These are phyloP conservation scores for Chlamydomonas incerta DNA, from an alignment of 139 green algal genomes.

Conservation along the genomic window DNA sequence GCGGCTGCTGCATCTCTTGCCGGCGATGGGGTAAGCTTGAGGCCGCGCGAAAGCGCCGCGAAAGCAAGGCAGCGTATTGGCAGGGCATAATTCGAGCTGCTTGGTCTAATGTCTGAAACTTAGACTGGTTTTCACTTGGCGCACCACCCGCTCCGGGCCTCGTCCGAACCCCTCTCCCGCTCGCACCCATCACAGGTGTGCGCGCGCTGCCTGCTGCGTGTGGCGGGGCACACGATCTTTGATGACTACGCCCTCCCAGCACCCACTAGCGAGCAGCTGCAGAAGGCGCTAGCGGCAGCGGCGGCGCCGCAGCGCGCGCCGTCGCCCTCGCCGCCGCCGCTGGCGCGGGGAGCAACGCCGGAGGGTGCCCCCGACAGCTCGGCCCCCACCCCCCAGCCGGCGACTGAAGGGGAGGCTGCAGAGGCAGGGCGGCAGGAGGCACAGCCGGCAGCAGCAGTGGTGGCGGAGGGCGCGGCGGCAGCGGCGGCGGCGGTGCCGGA, in stretches of 20 bases:
- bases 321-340: neutral
- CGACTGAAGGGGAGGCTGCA: no score
- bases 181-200: slow-evolving; percentile 6
- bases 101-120: neutral
- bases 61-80: no score
- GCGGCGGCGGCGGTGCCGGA: no score
- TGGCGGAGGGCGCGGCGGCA: no score
- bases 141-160: neutral
- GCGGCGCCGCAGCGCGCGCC: no score
- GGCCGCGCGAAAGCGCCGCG: no score
- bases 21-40: slow-evolving; percentile 26
- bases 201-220: slow-evolving; percentile 19
- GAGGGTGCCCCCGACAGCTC: no score
- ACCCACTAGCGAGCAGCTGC: neutral
- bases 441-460: no score
- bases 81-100: no score
- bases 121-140: neutral
- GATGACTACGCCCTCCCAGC: slow-evolving; percentile 1
- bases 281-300: neutral
- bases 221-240: neutral
- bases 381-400: no score
- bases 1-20: neutral
- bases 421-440: no score
- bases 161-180: neutral
- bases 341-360: no score